These are phyloP conservation scores for Elaeagnus macrophylla DNA, from an alignment of 306 rosid species.

Conservation along the genomic window DNA sequence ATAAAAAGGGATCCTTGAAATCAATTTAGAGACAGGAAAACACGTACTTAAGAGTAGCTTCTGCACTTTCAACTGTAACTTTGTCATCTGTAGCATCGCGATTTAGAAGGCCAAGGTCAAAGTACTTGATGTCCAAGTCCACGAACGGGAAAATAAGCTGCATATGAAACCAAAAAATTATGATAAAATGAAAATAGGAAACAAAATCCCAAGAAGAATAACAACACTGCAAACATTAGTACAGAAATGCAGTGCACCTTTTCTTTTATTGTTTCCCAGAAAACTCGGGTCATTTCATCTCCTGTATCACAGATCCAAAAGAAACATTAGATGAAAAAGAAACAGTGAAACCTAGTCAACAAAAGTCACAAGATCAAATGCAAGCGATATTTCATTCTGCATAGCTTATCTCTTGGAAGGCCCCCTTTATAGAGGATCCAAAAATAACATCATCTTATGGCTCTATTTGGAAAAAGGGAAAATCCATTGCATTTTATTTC, in stretches of 20 bases:
- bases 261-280: conserved; percentile 92
- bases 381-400: not conserved
- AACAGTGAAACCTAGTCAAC: not conserved
- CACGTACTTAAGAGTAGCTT: conserved; percentile 91
- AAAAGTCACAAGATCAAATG: not conserved
- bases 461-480: too few relatives aligned
- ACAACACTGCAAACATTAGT: not conserved
- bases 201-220: not conserved
- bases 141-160: conserved; percentile 91
- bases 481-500: too few relatives aligned
- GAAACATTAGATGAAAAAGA: conserved; percentile 8
- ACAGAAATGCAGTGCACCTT: conserved; percentile 40
- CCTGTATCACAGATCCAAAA: too few relatives aligned
- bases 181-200: not conserved
- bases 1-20: not conserved
- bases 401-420: not conserved
- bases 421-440: too few relatives aligned
- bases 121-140: conserved; percentile 96
- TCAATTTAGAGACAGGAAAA: not conserved
- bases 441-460: too few relatives aligned
- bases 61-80: conserved; percentile 95
- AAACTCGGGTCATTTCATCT: conserved; percentile 93
- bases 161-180: conserved; percentile 12
- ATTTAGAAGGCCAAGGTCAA: conserved; percentile 84
- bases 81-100: conserved; percentile 90